These are phyloP conservation scores for Orychophragmus violaceus DNA, from an alignment of 345 rosid genomes.

Conservation along the genomic window DNA sequence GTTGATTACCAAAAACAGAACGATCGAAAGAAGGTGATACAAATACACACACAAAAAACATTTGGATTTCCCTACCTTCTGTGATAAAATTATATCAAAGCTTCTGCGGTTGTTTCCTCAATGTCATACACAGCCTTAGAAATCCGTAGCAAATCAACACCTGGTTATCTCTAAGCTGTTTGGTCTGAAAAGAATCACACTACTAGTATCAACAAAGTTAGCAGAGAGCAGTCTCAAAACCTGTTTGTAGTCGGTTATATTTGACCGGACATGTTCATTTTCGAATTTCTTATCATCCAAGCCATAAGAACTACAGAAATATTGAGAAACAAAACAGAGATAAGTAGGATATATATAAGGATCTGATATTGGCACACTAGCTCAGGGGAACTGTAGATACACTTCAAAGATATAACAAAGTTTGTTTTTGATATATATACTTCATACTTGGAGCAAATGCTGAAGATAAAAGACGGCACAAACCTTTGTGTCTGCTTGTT, in stretches of 20 bases:
- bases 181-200: not conserved
- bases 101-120: constrained; percentile 83
- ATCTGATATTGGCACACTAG: not conserved
- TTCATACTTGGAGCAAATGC: not conserved
- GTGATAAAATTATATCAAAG: constrained; percentile 69
- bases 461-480: constrained; percentile 18
- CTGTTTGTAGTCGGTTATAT: constrained; percentile 70
- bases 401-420: not conserved
- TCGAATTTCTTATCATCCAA: constrained; percentile 75
- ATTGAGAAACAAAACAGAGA: not conserved
- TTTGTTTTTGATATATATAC: not conserved
- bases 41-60: not conserved
- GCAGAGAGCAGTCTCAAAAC: constrained; percentile 32
- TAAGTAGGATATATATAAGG: not conserved
- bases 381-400: not conserved
- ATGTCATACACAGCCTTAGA: constrained; percentile 87
- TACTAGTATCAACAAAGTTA: not conserved
- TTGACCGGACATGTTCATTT: constrained; percentile 61
- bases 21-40: not conserved
- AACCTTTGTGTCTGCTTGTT: constrained; percentile 83
- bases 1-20: not conserved
- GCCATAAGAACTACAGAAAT: constrained; percentile 54
- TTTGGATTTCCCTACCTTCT: constrained; percentile 46
- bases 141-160: constrained; percentile 42
- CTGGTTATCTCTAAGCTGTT: not conserved